Conservation (phyloP, 2,329 filamentous ascomycete genomes). For the Aspergillus floridensis region DNA sequence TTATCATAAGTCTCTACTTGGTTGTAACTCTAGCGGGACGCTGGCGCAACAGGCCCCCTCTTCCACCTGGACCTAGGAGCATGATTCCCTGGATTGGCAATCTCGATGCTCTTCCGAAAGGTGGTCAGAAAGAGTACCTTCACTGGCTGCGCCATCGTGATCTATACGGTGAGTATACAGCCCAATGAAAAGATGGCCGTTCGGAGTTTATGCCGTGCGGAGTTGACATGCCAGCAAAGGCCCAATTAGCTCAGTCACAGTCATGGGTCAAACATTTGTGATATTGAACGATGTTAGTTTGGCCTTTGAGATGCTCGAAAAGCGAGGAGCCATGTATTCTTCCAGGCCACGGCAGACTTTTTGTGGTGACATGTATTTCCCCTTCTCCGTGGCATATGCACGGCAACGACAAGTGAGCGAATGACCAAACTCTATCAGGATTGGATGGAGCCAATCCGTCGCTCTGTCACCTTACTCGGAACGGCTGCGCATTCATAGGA, state of each 20-base stretch:
- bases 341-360: conserved; percentile 22
- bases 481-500: conserved; percentile 44
- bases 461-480: conserved; percentile 36
- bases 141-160: not conserved
- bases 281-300: conserved; percentile 32
- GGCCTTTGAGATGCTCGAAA: conserved; percentile 34
- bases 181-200: not conserved
- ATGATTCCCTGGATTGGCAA: not conserved
- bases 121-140: not conserved
- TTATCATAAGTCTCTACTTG: not conserved
- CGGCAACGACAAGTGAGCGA: not conserved
- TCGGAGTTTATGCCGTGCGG: not conserved
- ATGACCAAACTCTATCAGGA: conserved; percentile 14
- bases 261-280: conserved; percentile 32
- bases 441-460: conserved; percentile 40
- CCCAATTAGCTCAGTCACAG: conserved; percentile 36
- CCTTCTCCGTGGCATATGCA: not conserved
- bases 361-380: conserved; percentile 31
- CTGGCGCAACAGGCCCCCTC: not conserved
- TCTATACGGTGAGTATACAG: not conserved
- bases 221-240: conserved; percentile 13
- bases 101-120: not conserved
- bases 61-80: not conserved
- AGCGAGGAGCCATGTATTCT: conserved; percentile 27
- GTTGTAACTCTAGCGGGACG: not conserved